Evolutionary conservation across 2,329 filamentous ascomycete genomes (phyloP), one percentile per base, ranked within the genome.

Genomic region (Metarhizium humberi): DNA sequence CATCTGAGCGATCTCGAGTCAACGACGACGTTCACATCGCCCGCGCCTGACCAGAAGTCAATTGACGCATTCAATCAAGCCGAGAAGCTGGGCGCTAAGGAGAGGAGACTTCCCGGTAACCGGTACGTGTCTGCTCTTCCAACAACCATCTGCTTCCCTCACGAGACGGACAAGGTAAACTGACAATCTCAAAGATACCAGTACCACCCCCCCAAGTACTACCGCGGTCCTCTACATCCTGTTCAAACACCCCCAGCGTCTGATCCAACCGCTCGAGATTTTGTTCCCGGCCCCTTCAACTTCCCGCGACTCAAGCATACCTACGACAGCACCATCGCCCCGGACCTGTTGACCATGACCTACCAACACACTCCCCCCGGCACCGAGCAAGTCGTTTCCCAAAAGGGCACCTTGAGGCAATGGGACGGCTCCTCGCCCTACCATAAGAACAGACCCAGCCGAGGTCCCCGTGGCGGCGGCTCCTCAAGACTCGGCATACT

Each of bases 341-440:
- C 89, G 34, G 94, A 99, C 72, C 80, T 96, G 64, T 84, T 97
- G 76, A 88, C 91, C 50, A 80, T 99, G 66, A 84, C 87, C 63
- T 99, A 99, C 75, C 81, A 83, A 55, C 94, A 99, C 76, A 82
- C 77, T 53, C 88, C 90, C 1, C 92, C 92, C 0, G 92, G 91
- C 57, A 87, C 86, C 6, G 78, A 69, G 62, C 63, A 66, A 38
- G 69, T 71, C n/a, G 71, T 75, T 53, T 73, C 71, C 25, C 62
- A 64, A 54, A 74, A 78, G 59, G 82, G 90, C 58, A 84, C 89
- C 59, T 75, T 97, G 63, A 84, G 94, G 56, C 75, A 81, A 64
- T 99, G 94, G 94, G 87, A 92, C 58, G 92, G 87, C 63, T 88
- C 87, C 53, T 95, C 90, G 7, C 94, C 92, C 2, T 99, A 99